Conservation (phyloP, 257 asterid genomes). For the Linderniella brevidens region DNA sequence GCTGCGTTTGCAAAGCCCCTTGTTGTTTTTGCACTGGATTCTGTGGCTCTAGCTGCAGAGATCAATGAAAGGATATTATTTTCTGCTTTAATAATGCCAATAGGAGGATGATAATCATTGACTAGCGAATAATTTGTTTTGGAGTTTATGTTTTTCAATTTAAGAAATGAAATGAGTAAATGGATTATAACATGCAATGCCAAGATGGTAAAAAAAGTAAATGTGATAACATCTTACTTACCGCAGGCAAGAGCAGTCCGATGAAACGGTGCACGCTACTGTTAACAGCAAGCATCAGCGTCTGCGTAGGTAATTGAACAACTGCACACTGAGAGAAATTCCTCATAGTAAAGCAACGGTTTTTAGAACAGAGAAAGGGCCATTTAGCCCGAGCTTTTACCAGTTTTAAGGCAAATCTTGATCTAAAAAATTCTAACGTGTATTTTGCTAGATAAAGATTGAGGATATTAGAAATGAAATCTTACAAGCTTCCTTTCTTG, state of each 20-base stretch:
- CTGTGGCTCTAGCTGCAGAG: slow-evolving; percentile 7
- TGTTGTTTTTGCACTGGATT: slow-evolving; percentile 19
- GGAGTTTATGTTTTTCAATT: too few relatives aligned
- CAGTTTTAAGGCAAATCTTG: too few relatives aligned
- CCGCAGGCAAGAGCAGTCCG: slow-evolving; percentile 95
- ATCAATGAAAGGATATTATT: too few relatives aligned
- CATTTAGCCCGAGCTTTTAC: neutral
- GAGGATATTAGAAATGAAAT: slow-evolving; percentile 9
- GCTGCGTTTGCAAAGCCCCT: slow-evolving; percentile 12
- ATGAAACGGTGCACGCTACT: slow-evolving; percentile 66
- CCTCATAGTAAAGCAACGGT: slow-evolving; percentile 5
- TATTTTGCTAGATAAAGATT: neutral
- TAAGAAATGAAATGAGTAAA: neutral
- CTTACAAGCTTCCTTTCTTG: slow-evolving; percentile 93
- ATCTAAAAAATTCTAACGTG: neutral
- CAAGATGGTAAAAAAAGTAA: neutral
- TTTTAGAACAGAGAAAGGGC: neutral
- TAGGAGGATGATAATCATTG: too few relatives aligned
- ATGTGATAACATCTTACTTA: slow-evolving; percentile 9
- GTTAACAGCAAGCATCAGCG: slow-evolving; percentile 61
- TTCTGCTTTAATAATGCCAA: slow-evolving; percentile 29
- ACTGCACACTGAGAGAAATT: slow-evolving; percentile 59
- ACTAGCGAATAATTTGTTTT: too few relatives aligned
- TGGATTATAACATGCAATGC: neutral
- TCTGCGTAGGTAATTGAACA: slow-evolving; percentile 80